phyloP scores from a whole-genome alignment of 192 early-diverging fungal species.

The Umbelopsis sp. region DNA sequence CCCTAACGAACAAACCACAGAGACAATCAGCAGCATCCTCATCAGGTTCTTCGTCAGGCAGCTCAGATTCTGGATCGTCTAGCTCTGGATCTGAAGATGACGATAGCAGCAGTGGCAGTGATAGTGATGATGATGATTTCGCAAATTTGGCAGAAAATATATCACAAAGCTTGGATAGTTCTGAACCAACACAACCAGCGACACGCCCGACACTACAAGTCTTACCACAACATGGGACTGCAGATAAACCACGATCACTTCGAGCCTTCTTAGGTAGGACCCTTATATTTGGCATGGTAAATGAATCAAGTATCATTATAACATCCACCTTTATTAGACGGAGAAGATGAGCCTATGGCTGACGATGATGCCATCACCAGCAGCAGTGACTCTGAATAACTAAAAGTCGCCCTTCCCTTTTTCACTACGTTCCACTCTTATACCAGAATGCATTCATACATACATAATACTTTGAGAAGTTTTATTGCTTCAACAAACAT shows the following conservation, averaged over 20 bases:
- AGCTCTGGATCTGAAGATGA: slow-evolving; percentile 12
- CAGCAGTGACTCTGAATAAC: slow-evolving; percentile 15
- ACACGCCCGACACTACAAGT: not conserved
- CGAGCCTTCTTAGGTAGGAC: slow-evolving; percentile 14
- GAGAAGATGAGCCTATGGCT: slow-evolving; percentile 5
- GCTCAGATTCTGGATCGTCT: slow-evolving; percentile 3
- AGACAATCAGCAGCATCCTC: not conserved
- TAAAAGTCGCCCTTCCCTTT: not conserved
- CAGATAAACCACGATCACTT: slow-evolving; percentile 8
- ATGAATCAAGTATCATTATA: too few relatives aligned
- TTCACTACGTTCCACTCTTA: not conserved
- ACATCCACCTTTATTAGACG: not conserved
- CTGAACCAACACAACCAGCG: not conserved
- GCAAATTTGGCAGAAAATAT: slow-evolving; percentile 17
- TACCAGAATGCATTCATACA: not conserved
- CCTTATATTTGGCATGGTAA: not conserved
- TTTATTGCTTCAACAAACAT: too few relatives aligned
- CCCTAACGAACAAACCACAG: not conserved
- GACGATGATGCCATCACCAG: slow-evolving; percentile 18
- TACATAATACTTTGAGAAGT: too few relatives aligned
- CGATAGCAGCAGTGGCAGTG: slow-evolving; percentile 11
- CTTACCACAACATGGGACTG: not conserved
- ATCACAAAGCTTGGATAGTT: not conserved
- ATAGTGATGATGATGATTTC: slow-evolving; percentile 15
- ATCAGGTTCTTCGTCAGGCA: slow-evolving; percentile 8